Conservation (phyloP, 805 yeast genomes). For the Barnettozyma vustinii region DNA sequence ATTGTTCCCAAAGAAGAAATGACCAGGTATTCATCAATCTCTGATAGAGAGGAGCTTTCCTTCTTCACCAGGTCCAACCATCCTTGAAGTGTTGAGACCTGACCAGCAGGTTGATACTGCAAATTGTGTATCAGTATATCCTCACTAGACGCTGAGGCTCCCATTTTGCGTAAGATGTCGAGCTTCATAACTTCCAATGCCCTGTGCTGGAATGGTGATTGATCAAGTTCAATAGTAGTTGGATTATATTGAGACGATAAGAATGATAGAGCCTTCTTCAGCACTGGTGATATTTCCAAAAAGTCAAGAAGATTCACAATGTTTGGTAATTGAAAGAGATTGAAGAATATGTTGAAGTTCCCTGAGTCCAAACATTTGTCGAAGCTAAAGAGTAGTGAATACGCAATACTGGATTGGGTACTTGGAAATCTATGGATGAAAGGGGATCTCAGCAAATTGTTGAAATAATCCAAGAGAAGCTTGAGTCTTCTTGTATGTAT, state of each 20-base stretch:
- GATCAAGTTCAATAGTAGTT: background rate
- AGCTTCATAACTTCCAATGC: constrained; percentile 16
- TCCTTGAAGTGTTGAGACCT: background rate
- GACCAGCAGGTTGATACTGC: background rate
- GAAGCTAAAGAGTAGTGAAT: constrained; percentile 4
- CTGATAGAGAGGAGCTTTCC: background rate
- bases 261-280: constrained; percentile 11
- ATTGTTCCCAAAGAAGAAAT: constrained; percentile 35
- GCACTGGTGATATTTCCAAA: constrained; percentile 3
- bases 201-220: constrained; percentile 14
- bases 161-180: constrained; percentile 4
- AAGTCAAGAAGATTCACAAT: constrained; percentile 1
- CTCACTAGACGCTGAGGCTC: background rate
- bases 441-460: constrained; percentile 7
- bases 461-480: constrained; percentile 11
- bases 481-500: constrained; percentile 12
- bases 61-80: constrained; percentile 12
- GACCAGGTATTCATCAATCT: constrained; percentile 16
- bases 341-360: background rate
- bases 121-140: background rate
- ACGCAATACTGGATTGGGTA: constrained; percentile 7
- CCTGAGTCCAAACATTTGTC: constrained; percentile 2
- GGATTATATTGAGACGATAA: constrained; percentile 9
- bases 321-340: constrained; percentile 9
- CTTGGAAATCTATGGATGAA: constrained; percentile 1